Evolutionary conservation across 2,329 filamentous ascomycete species (phyloP), one percentile per base, ranked within the genome.

Genomic region (Graphiopsis chlorocephala): DNA sequence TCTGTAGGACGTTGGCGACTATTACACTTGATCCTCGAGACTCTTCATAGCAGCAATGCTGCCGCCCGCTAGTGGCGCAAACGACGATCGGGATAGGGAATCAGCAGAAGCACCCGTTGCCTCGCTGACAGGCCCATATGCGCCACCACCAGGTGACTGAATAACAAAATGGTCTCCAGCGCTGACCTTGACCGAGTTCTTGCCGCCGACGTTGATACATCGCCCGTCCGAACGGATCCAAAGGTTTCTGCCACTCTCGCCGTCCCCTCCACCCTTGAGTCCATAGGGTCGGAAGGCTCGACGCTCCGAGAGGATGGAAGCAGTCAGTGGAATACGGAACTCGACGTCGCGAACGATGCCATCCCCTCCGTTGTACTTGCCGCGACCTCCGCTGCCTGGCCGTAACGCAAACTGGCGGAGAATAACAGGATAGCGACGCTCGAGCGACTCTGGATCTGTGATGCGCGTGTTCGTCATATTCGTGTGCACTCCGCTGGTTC

Each of bases 401-500:
- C 73, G 68, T 25, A 77, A 71, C n/a, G 65, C 67, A 55, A 76
- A 77, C 58, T 73, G 70, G 20, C 73, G 70, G n/a, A 77, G 64
- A 20, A 77, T 65, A 17, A 76, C 70, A 6, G 76, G 75, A 59
- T 76, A 77, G 42, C 76, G 68, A 60, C 72, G 71, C 69, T 78
- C 76, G 14, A 74, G 65, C 10, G 76, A 65, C 64, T 78, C 76
- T 1, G 69, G 67, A 28, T 78, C 75, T 1, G 76, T 76, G 61
- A 76, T 78, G 26, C 73, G 70, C 2, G 76, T 78, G 48, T 78
- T 78, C 0, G 77, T 78, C 72, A 75, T 74, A 58, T 78, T 72
- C 7, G 71, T 68, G 53, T 78, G 76, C 11, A 77, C 73, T 17
- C 69, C 76, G 31, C 65, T 69, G 0, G 70, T 71, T 11, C 76